These are phyloP conservation scores for Kluyveromyces siamensis DNA, from an alignment of 805 yeast genomes.

Conservation along the genomic window DNA sequence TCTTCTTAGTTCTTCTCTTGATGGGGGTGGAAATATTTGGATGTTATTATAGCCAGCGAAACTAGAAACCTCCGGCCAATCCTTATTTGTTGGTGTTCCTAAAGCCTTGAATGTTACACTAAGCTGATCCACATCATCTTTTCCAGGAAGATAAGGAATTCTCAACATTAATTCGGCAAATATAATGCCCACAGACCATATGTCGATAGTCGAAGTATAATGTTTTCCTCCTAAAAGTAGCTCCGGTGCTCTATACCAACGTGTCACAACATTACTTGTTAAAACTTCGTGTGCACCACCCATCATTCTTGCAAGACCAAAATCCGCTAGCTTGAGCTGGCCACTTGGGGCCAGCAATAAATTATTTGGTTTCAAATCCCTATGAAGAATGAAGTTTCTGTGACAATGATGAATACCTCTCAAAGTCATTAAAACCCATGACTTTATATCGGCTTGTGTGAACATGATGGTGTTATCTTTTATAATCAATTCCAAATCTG, in stretches of 20 bases:
- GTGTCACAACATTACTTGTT: constrained; percentile 90
- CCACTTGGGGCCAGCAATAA: constrained; percentile 82
- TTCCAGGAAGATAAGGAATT: constrained; percentile 91
- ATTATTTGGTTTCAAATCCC: constrained; percentile 92
- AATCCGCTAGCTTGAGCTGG: constrained; percentile 89
- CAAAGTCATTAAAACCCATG: constrained; percentile 91
- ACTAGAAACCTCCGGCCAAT: constrained; percentile 83
- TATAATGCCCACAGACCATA: constrained; percentile 95
- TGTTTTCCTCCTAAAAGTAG: constrained; percentile 79
- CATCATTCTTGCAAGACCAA: constrained; percentile 84
- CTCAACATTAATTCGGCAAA: constrained; percentile 95
- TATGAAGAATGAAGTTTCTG: constrained; percentile 77
- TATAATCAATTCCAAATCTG: constrained; percentile 83
- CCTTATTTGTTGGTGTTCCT: constrained; percentile 90
- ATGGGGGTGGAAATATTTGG: constrained; percentile 74
- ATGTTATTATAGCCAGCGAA: constrained; percentile 70
- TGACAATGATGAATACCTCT: constrained; percentile 96
- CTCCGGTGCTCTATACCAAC: constrained; percentile 98
- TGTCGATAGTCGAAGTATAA: constrained; percentile 81
- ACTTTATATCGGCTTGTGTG: constrained; percentile 77
- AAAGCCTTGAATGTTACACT: constrained; percentile 91
- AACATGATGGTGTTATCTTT: constrained; percentile 71
- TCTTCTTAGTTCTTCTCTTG: constrained; percentile 67
- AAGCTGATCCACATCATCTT: constrained; percentile 79
- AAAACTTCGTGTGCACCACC: constrained; percentile 69